Evolutionary conservation across 306 rosid genomes (phyloP), one percentile per base, ranked within the genome.

Genomic region (Hippophae gyantsensis): DNA sequence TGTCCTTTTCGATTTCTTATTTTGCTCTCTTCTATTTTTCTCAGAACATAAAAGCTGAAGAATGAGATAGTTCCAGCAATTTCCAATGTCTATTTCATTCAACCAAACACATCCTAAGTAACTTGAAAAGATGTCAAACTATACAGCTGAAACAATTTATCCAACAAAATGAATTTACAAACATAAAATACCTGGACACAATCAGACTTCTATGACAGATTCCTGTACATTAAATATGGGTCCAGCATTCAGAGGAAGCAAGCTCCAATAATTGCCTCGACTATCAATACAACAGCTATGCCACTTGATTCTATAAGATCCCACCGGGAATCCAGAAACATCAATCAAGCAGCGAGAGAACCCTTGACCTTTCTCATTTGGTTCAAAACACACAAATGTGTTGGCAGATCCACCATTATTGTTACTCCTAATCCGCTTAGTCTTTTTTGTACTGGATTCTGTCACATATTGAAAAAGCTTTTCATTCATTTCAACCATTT

Each of bases 321-420:
- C 95, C 7, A 52, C 66, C 0, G 83, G 83, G 69, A 79, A 81
- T 50, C 68, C 41, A 52, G 89, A 79, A 64, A 87, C 74, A 64
- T 81, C 84, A 61, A 86, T 82, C 76, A 70, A 58, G 80, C 92
- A 87, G 53, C 76, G 77, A 13, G 85, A 64, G 70, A 87, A 84
- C 12, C 89, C 92, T 60, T 84, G 92, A 14, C 92, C 81, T 66
- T 70, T 79, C 63, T 77, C 72, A 43, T 81, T 72, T 42, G 74
- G 72, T 69, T 76, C 67, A 25, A 84, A 75, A 25, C 60, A 42
- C 46, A 67, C 62, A 46, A 75, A 81, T 8, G 74, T 45, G 25
- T 65, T 63, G 25, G 71, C 82, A 8, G 32, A 60, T 58, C 42
- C 67, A 4, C 48, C 60, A 12, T 71, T 61, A 10, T 50, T 54